Evolutionary conservation across 495 filamentous ascomycete genomes (phyloP).

Genomic region (Neurospora sp.): DNA sequence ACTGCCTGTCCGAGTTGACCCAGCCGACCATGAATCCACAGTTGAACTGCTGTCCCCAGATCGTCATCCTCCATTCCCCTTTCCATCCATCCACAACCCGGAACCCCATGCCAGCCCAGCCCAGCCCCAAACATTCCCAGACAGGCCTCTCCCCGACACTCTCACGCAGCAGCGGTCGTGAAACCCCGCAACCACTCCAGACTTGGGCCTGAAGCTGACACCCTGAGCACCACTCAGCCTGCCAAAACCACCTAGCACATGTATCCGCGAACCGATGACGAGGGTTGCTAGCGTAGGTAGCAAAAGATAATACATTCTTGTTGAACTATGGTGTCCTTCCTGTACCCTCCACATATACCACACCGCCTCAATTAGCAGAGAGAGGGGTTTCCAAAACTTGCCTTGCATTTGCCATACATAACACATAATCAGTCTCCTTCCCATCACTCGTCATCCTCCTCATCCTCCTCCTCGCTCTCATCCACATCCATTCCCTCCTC

Average conservation of each 20-base stretch:
- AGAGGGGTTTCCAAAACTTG: neutral
- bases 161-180: neutral
- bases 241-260: neutral
- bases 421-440: neutral
- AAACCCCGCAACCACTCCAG: neutral
- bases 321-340: slow-evolving; percentile 5
- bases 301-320: slow-evolving; percentile 6
- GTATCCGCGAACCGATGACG: neutral
- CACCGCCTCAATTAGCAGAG: neutral
- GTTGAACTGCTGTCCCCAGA: neutral
- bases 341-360: slow-evolving; percentile 13
- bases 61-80: neutral
- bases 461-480: slow-evolving; percentile 58
- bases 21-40: neutral
- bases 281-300: neutral
- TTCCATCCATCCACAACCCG: neutral
- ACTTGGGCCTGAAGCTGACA: neutral
- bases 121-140: neutral
- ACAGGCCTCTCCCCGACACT: neutral
- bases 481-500: slow-evolving; percentile 95
- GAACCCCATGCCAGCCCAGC: neutral
- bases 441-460: slow-evolving; percentile 47
- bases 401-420: neutral
- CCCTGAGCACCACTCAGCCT: neutral
- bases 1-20: neutral